Base-by-base conservation (phyloP, 2,329 filamentous ascomycete species). In the Ustilaginoidea virens region DNA sequence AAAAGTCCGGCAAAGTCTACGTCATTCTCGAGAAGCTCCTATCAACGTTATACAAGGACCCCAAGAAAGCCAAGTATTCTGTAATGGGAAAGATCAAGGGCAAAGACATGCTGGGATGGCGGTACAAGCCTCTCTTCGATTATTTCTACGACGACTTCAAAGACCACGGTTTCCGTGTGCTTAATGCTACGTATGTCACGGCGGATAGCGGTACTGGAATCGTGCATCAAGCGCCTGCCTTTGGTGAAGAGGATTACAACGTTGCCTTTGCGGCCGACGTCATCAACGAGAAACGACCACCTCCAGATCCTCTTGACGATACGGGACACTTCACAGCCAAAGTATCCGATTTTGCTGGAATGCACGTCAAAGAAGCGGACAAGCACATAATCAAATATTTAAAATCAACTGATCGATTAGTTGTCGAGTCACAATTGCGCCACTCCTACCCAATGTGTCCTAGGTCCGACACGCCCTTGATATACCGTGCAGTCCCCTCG, bases 381-480 rank as follows among this genome's bases (percentile, higher is more conserved):
- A 92, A 87, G 61, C 74, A 74, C 40, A 94, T 96, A 49, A 83
- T 94, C 52, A 92, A 92, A 56, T 60, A 86, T 43, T 61, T 96
- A 18, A 92, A 90, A 55, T 66, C 66, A 15, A 69, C 66, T 13
- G 82, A 80, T 10, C 73, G 83, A 30, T 50, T 94, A 29, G 66
- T 93, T 20, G 79, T 85, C 17, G 85, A 93, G 39, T 82, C 80
- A 27, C 82, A 92, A 53, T 69, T 93, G 36, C 82, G 69, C 47
- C 87, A 96, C 60, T 87, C 81, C 43, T 92, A 93, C 52, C 85
- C 83, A 13, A 87, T 87, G 69, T 94, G 87, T 53, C 85, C 80
- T 58, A 74, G 87, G 35, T 93, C 85, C n/a, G 87, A 94, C 48
- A 94, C 82, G 0, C 87, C 85, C 17, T 66, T 96, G 36, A 93